These are phyloP conservation scores for Rhizoctonia solani DNA, from an alignment of 1,284 basidiomycete species.

Conservation along the genomic window DNA sequence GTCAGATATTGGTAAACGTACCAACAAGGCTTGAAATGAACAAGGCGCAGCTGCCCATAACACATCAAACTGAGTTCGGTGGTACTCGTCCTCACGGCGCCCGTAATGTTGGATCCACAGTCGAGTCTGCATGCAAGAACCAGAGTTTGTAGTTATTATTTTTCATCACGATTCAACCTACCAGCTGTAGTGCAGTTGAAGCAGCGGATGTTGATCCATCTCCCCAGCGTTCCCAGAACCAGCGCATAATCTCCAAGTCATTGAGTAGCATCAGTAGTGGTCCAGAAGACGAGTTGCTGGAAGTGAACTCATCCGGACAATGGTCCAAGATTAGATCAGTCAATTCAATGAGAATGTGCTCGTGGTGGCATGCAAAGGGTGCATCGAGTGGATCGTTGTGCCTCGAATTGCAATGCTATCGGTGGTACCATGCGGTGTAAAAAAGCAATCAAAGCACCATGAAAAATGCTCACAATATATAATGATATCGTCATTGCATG, in stretches of 20 bases:
- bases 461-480: constrained; percentile 1
- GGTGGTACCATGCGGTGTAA: too few species aligned
- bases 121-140: neutral
- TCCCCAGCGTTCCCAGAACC: constrained; percentile 31
- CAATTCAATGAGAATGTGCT: neutral
- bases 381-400: neutral
- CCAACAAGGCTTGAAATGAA: constrained; percentile 26
- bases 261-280: neutral
- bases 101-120: constrained; percentile 11
- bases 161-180: neutral
- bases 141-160: neutral
- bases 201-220: constrained; percentile 30
- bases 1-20: neutral
- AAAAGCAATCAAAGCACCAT: neutral
- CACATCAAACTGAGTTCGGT: neutral
- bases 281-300: neutral
- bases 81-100: neutral
- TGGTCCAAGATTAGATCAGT: neutral
- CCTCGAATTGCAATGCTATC: neutral
- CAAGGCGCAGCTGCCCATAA: neutral
- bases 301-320: neutral
- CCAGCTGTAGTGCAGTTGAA: constrained; percentile 5
- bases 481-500: constrained; percentile 3
- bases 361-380: constrained; percentile 7
- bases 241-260: constrained; percentile 2